These are phyloP conservation scores for Globisporangium mamillatum DNA, from an alignment of 352 stramenopile species.

Conservation along the genomic window DNA sequence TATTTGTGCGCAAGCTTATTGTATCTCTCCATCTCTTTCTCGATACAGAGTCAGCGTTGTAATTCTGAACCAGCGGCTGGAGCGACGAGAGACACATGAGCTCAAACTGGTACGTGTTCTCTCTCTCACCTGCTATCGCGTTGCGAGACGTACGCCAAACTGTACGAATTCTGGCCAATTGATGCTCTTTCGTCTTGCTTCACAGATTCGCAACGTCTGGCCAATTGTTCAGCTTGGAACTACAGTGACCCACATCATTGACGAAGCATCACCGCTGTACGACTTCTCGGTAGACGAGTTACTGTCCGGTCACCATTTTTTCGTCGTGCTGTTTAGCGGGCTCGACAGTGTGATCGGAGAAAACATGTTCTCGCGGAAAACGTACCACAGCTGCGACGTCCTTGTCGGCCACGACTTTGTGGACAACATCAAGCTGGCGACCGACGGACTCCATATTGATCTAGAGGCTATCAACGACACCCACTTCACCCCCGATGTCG, in stretches of 20 bases:
- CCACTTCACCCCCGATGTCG: conserved; percentile 27
- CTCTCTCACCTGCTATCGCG: background rate
- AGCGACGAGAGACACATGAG: conserved; percentile 49
- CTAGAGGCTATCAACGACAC: conserved; percentile 55
- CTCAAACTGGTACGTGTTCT: conserved; percentile 31
- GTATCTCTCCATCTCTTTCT: background rate
- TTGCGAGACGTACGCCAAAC: background rate
- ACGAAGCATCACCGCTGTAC: conserved; percentile 47
- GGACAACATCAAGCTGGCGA: conserved; percentile 54
- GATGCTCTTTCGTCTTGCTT: background rate
- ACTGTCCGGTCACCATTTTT: conserved; percentile 47
- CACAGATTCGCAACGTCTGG: conserved; percentile 55
- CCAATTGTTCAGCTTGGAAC: conserved; percentile 56
- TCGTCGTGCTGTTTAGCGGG: conserved; percentile 54
- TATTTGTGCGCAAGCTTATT: background rate
- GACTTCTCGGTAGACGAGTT: conserved; percentile 42
- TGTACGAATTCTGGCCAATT: background rate
- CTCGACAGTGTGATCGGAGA: conserved; percentile 52
- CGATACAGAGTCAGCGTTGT: conserved; percentile 43
- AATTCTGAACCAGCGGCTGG: conserved; percentile 41
- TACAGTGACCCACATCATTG: conserved; percentile 56
- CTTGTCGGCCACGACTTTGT: conserved; percentile 59
- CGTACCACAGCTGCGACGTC: conserved; percentile 59
- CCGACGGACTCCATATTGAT: conserved; percentile 55
- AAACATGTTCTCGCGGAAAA: conserved; percentile 58